Evolutionary conservation across 192 early-diverging fungal genomes (phyloP).

Genomic region (Coemansia sp.): DNA sequence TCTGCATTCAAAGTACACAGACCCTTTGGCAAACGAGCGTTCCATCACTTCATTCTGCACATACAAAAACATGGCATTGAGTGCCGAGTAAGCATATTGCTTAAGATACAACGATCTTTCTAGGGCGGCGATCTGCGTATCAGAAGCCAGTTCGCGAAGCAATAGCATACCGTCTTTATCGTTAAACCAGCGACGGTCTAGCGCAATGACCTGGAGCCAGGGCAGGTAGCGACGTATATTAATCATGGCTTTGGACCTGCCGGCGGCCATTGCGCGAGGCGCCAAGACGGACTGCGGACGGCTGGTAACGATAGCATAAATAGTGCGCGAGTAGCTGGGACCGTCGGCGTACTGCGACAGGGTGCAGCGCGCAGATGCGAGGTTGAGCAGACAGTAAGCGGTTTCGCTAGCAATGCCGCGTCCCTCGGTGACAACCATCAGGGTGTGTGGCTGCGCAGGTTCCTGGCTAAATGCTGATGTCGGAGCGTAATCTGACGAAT

Average conservation of each 20-base stretch:
- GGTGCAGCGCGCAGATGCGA: slow-evolving; percentile 32
- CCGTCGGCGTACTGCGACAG: slow-evolving; percentile 48
- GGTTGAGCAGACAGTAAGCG: slow-evolving; percentile 42
- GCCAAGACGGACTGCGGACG: slow-evolving; percentile 43
- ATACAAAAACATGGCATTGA: slow-evolving; percentile 41
- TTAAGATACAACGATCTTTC: slow-evolving; percentile 26
- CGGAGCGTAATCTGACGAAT: slow-evolving; percentile 13
- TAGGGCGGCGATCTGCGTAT: slow-evolving; percentile 23
- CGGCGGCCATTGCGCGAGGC: slow-evolving; percentile 36
- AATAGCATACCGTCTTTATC: slow-evolving; percentile 25
- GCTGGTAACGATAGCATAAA: slow-evolving; percentile 35
- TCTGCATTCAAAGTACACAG: slow-evolving; percentile 25
- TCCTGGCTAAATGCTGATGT: slow-evolving; percentile 43
- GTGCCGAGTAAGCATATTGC: slow-evolving; percentile 49
- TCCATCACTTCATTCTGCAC: slow-evolving; percentile 16
- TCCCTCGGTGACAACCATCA: slow-evolving; percentile 48
- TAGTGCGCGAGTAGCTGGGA: slow-evolving; percentile 48
- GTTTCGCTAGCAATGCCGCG: slow-evolving; percentile 48
- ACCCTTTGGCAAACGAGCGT: slow-evolving; percentile 17
- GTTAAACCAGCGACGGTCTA: slow-evolving; percentile 34
- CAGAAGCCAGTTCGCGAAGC: slow-evolving; percentile 2
- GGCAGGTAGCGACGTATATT: slow-evolving; percentile 50
- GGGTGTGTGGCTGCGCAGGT: slow-evolving; percentile 13
- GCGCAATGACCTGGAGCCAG: slow-evolving; percentile 27
- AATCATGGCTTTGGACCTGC: slow-evolving; percentile 49